phyloP scores from a whole-genome alignment of 176 grass and related monocot genomes.

The Elaeis guineensis region DNA sequence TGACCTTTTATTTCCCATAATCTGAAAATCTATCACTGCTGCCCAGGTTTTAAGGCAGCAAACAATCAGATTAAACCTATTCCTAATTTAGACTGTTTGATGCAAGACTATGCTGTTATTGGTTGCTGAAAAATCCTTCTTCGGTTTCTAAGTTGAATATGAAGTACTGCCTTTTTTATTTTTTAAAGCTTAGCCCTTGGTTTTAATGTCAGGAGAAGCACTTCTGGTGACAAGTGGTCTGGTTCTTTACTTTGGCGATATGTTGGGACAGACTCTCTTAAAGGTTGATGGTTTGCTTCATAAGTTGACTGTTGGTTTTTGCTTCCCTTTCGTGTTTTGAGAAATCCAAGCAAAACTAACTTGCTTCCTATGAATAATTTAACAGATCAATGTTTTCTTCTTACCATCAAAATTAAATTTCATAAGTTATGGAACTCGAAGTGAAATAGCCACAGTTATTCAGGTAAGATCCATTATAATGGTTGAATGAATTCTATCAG shows the following conservation, averaged over 20 bases:
- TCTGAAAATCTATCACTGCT: too few relatives aligned
- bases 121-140: too few relatives aligned
- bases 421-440: slow-evolving; percentile 38
- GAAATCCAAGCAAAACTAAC: slow-evolving; percentile 8
- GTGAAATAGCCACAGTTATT: slow-evolving; percentile 64
- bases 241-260: slow-evolving; percentile 80
- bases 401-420: slow-evolving; percentile 32
- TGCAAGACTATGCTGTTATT: too few relatives aligned
- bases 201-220: slow-evolving; percentile 65
- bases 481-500: slow-evolving; percentile 11
- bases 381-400: slow-evolving; percentile 30
- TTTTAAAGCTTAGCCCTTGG: slow-evolving; percentile 8
- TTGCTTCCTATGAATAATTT: slow-evolving; percentile 6
- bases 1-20: too few relatives aligned
- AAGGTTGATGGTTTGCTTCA: slow-evolving; percentile 37
- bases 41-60: too few relatives aligned
- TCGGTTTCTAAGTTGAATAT: too few relatives aligned
- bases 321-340: neutral
- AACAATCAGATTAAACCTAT: too few relatives aligned
- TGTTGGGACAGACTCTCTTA: slow-evolving; percentile 51
- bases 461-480: slow-evolving; percentile 49
- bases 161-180: neutral
- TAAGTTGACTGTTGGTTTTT: neutral
- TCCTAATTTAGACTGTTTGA: too few relatives aligned
- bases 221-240: slow-evolving; percentile 75